A percentile compares a stretch with the other conserved stretches of the same genome.
These are phyloP conservation scores for Neoascochyta sp. DNA, from an alignment of 2,329 filamentous ascomycete genomes.

Conservation along the genomic window DNA sequence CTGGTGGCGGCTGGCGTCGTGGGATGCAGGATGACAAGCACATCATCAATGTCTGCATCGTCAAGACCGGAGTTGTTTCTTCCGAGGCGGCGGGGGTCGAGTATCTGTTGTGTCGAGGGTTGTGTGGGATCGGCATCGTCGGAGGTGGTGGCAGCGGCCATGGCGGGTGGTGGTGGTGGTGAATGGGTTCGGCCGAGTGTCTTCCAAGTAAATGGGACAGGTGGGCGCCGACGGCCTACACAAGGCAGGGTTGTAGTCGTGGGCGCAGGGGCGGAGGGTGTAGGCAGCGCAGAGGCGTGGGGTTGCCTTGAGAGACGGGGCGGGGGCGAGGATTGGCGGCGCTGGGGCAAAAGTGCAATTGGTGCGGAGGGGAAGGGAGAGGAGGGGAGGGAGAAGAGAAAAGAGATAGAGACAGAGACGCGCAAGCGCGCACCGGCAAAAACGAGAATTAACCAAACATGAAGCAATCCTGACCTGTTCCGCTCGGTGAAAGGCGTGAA, in stretches of 20 bases:
- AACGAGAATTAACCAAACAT: no score
- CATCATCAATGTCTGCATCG: conserved; percentile 79
- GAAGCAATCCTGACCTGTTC: no score
- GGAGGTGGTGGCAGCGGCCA: conserved; percentile 12
- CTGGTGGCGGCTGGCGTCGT: conserved; percentile 67
- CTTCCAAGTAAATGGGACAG: conserved; percentile 21
- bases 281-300: background rate
- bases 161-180: background rate
- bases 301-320: background rate
- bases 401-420: no score
- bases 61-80: conserved; percentile 78
- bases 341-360: no score
- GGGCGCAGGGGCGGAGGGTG: conserved; percentile 2
- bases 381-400: no score
- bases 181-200: conserved; percentile 3
- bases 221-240: no score
- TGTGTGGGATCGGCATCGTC: conserved; percentile 47
- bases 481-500: no score
- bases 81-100: conserved; percentile 76
- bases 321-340: no score
- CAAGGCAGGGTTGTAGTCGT: no score
- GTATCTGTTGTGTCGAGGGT: conserved; percentile 70
- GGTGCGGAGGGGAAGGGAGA: no score
- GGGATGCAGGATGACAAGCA: conserved; percentile 84
- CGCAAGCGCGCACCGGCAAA: no score